Percentiles rank a stretch among this genome's conserved stretches.
Conservation (phyloP, 2,329 filamentous ascomycete species). For the Fusarium udum region DNA sequence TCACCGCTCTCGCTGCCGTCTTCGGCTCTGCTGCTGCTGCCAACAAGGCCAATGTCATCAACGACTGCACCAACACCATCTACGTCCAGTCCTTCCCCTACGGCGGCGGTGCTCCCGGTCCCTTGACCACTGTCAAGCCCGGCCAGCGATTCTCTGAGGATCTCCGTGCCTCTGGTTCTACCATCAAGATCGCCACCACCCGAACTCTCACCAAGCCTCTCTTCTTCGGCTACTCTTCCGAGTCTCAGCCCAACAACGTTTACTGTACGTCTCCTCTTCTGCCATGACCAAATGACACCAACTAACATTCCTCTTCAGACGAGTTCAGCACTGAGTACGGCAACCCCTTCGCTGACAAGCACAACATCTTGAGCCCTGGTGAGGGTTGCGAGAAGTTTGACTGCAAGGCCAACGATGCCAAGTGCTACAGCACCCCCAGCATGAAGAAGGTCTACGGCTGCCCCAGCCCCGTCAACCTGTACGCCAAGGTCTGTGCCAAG, state of each 20-base stretch:
- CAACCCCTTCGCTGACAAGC: constrained; percentile 52
- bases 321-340: constrained; percentile 51
- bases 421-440: constrained; percentile 53
- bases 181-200: constrained; percentile 53
- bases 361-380: constrained; percentile 51
- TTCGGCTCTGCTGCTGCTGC: constrained; percentile 44
- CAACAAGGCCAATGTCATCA: constrained; percentile 50
- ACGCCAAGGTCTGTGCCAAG: constrained; percentile 44
- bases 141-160: constrained; percentile 50
- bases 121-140: constrained; percentile 46
- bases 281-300: neutral
- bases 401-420: constrained; percentile 48
- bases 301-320: constrained; percentile 41
- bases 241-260: constrained; percentile 47
- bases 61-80: constrained; percentile 47
- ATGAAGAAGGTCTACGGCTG: constrained; percentile 53
- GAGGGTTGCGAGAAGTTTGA: constrained; percentile 51
- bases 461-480: constrained; percentile 52
- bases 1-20: constrained; percentile 45
- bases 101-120: constrained; percentile 44
- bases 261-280: constrained; percentile 48
- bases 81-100: constrained; percentile 52
- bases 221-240: constrained; percentile 56
- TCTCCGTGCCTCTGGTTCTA: constrained; percentile 50
- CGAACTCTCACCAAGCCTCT: constrained; percentile 50